Evolutionary conservation across 148 eudicot genomes (phyloP).

Genomic region (Camellia sinensis): DNA sequence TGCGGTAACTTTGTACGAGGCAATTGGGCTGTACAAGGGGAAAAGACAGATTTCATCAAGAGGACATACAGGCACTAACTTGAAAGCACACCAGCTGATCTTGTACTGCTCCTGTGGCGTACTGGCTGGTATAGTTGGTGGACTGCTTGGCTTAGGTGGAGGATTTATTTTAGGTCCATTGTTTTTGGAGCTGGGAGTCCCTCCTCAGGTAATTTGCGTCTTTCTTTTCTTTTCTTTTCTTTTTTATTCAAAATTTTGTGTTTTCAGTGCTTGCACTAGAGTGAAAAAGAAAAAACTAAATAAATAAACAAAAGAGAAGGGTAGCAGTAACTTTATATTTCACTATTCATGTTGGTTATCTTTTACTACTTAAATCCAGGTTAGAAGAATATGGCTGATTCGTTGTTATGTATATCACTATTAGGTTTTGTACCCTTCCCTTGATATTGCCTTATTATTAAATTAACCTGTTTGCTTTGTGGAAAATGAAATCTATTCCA

Average conservation of each 20-base stretch:
- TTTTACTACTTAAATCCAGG: neutral
- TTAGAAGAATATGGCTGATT: neutral
- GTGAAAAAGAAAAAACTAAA: neutral
- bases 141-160: constrained; percentile 89
- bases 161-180: constrained; percentile 89
- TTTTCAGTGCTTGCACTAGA: neutral
- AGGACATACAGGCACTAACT: constrained; percentile 44
- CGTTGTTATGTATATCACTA: neutral
- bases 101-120: constrained; percentile 55
- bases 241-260: neutral
- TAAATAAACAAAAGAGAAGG: neutral
- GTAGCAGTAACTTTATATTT: neutral
- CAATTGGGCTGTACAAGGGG: constrained; percentile 67
- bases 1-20: constrained; percentile 67
- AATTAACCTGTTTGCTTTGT: neutral
- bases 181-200: constrained; percentile 84
- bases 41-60: constrained; percentile 59
- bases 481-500: neutral
- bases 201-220: constrained; percentile 68
- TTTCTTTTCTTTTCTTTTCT: too few species aligned
- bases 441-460: neutral
- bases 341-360: neutral
- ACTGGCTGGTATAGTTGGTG: constrained; percentile 85
- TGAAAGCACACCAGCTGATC: constrained; percentile 51
- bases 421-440: neutral